Base-by-base conservation (phyloP, 495 filamentous ascomycete species). In the Tetracladium marchalianum region DNA sequence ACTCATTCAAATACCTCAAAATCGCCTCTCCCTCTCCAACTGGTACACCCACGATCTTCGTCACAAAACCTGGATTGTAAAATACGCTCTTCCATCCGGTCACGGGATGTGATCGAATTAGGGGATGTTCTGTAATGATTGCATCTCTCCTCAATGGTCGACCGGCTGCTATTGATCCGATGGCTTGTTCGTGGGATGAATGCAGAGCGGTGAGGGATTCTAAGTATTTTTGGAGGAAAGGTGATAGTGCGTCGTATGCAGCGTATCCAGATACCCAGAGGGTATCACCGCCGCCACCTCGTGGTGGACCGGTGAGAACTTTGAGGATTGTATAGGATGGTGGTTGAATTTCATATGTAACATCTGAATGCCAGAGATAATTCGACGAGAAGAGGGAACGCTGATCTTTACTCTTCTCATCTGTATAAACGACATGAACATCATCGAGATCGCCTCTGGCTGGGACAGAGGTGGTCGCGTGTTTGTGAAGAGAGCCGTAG, bases 21-120 rank as follows among this genome's bases (percentile, higher is more conserved):
- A 89, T 78, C 11, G 73, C 69, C 48, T 87, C 80, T 13, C 76
- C 79, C 64, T 87, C 83, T 45, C 71, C 72, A 31, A 82, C 78
- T 39, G 82, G 82, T 13, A 90, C 60, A 0, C 86, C 85, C 16
- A 84, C 67, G 46, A 90, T 85, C 41, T 76, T 73, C 53, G 79
- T 88, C 43, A 86, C 82, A 60, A 90, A 92, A 24, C 85, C 85
- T 4, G 82, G 82, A 58, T 88, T 88, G 56, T 86, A 68, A 57
- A 85, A 92, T 6, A 92, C 68, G 16, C 82, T 81, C 59, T 87
- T 90, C 54, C 53, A 39, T 1, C 12, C 41, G 19, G 54, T 55
- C 34, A 62, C 56, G 2, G 84, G 85, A 49, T 92, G 76, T 11
- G 84, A 72, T 2, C 84, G 69, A 36, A 90, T 72, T 5, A 90